phyloP scores from a whole-genome alignment of 73 alveolate species.

The Paramecium sonneborni region DNA sequence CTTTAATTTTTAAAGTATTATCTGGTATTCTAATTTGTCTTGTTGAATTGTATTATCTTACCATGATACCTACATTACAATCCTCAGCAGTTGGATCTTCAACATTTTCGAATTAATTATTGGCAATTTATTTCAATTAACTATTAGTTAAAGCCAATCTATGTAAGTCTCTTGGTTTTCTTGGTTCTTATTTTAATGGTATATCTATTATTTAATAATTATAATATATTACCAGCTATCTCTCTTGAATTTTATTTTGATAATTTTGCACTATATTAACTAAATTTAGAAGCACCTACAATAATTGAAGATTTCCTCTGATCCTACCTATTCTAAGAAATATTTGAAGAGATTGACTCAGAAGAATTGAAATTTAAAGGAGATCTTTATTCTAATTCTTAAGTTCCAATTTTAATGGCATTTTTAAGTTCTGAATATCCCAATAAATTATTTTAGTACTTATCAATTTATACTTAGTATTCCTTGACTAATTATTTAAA shows the following conservation, averaged over 20 bases:
- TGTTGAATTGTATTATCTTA: conserved; percentile 5
- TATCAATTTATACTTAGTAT: neutral
- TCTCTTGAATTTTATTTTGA: neutral
- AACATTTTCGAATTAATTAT: neutral
- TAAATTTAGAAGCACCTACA: conserved; percentile 10
- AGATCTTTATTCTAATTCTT: neutral
- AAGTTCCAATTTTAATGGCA: neutral
- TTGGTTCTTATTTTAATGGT: neutral
- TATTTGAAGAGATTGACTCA: conserved; percentile 33
- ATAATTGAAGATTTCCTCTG: neutral
- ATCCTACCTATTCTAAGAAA: neutral
- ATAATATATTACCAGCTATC: neutral
- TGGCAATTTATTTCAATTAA: neutral
- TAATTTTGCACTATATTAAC: conserved; percentile 31
- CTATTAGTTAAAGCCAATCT: conserved; percentile 15
- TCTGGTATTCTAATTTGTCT: conserved; percentile 31
- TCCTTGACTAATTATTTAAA: conserved; percentile 28
- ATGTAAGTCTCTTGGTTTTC: conserved; percentile 9
- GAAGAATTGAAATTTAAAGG: conserved; percentile 5
- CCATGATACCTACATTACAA: neutral
- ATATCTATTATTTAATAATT: neutral
- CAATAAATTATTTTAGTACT: neutral
- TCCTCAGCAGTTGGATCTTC: conserved; percentile 19
- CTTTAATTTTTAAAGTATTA: neutral
- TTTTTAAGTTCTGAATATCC: neutral